Base-by-base conservation (phyloP, 352 stramenopile genomes). In the Globisporangium echinulatum region DNA sequence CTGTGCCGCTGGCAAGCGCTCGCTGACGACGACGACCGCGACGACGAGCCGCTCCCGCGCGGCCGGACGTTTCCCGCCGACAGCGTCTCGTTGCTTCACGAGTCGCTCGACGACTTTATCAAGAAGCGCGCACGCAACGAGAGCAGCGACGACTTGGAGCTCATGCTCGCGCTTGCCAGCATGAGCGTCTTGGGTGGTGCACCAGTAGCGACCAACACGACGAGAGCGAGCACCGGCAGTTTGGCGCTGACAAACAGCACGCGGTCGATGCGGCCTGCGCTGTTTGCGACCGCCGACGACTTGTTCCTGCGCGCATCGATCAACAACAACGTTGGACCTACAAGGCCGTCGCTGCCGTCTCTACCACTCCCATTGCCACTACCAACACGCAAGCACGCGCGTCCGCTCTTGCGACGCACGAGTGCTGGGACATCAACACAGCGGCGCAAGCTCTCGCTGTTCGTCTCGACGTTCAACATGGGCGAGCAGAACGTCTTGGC, bases 391-490 rank as follows among this genome's bases (percentile, higher is more conserved):
- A 63, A 46, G 50, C 47, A 46, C 39, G 57, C 33, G n/a, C 39
- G 36, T 36, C 8, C 44, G 11, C 4, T 19, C 3, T 14, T 33
- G 25, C 25, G 25, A 33, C 25, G 25, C 25, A 33, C 25, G 25
- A 33, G 25, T 33, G 25, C 25, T 33, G 25, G 25, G 25, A 33
- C 25, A 33, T 33, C 25, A 33, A 3, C 2, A 33, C 25, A 33
- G 25, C 25, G 15, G 7, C 37, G 43, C 13, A 82, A 79, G 33
- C 71, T 90, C 46, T 56, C 69, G 10, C 84, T 94, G 13, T 94
- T 92, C 53, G 66, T 77, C 19, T 91, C 85, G 17, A 92, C 85
- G 25, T 94, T 94, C 64, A 94, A 94, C 59, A 92, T 94, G 85
- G 85, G 80, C 52, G 85, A 94, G 56, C 77, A 87, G 48, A 76